Evolutionary conservation across 2,329 filamentous ascomycete genomes (phyloP).

Genomic region (Ceratocystis alfenasii): DNA sequence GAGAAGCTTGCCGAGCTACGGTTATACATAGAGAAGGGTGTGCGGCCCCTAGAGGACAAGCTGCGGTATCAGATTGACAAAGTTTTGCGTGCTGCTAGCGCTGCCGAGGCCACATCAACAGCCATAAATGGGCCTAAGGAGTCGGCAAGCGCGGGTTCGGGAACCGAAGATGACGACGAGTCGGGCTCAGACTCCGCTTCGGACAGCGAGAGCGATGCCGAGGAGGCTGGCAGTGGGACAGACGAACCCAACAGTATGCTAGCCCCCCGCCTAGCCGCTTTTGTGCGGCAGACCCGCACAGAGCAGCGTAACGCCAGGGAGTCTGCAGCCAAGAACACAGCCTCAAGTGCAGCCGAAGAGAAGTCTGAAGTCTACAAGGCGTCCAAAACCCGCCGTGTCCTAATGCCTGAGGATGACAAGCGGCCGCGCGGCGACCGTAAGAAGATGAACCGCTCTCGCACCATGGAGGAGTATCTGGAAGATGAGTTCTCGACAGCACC

Average conservation of each 20-base stretch:
- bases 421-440: constrained; percentile 43
- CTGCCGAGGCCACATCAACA: constrained; percentile 41
- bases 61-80: constrained; percentile 95
- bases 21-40: constrained; percentile 87
- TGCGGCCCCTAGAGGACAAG: constrained; percentile 77
- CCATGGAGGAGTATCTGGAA: constrained; percentile 83
- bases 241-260: constrained; percentile 22
- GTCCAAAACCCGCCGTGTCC: constrained; percentile 73
- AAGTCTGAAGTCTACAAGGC: constrained; percentile 67
- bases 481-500: constrained; percentile 75
- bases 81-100: constrained; percentile 75
- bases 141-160: constrained; percentile 21
- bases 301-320: constrained; percentile 21
- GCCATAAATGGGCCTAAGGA: constrained; percentile 19
- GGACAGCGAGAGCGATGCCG: constrained; percentile 26
- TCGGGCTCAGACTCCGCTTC: constrained; percentile 30
- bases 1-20: constrained; percentile 82
- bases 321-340: constrained; percentile 23
- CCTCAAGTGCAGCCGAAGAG: constrained; percentile 27
- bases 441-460: constrained; percentile 59
- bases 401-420: constrained; percentile 62
- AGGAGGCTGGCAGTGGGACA: constrained; percentile 25
- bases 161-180: constrained; percentile 29
- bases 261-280: constrained; percentile 18
- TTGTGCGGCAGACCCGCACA: constrained; percentile 19